Conservation (phyloP, 805 yeast species). For the Komagataella ulmi region DNA sequence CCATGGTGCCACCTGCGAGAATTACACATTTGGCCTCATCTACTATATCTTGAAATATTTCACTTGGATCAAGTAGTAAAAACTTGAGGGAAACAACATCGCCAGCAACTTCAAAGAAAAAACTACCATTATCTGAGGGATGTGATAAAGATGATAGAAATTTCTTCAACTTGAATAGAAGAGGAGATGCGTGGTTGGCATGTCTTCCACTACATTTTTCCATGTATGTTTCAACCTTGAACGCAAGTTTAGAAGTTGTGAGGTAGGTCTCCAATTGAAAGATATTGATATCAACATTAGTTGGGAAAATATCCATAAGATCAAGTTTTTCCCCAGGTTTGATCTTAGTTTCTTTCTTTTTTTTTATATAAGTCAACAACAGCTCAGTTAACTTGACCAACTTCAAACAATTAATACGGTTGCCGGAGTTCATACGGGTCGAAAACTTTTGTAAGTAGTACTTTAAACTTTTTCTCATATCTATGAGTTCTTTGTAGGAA, state of each 20-base stretch:
- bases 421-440: constrained; percentile 54
- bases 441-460: constrained; percentile 47
- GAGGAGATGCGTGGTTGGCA: constrained; percentile 24
- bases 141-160: constrained; percentile 56
- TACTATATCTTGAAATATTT: constrained; percentile 51
- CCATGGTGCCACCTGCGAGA: constrained; percentile 80
- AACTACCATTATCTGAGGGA: constrained; percentile 70
- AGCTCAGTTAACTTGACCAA: constrained; percentile 41
- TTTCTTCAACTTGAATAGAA: constrained; percentile 49
- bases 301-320: constrained; percentile 41
- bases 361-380: constrained; percentile 32
- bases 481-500: constrained; percentile 30
- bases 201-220: constrained; percentile 12
- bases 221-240: constrained; percentile 66
- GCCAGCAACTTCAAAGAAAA: constrained; percentile 40
- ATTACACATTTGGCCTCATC: constrained; percentile 57
- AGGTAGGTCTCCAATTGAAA: constrained; percentile 55
- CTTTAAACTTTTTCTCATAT: constrained; percentile 33
- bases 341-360: constrained; percentile 13
- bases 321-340: constrained; percentile 42
- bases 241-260: constrained; percentile 61
- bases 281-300: constrained; percentile 62
- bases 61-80: constrained; percentile 69
- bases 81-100: constrained; percentile 37
- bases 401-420: constrained; percentile 57